A percentile compares a stretch with the other conserved stretches of the same genome.
phyloP scores from a whole-genome alignment of 2,329 filamentous ascomycete species.

The Venturia oleaginea region DNA sequence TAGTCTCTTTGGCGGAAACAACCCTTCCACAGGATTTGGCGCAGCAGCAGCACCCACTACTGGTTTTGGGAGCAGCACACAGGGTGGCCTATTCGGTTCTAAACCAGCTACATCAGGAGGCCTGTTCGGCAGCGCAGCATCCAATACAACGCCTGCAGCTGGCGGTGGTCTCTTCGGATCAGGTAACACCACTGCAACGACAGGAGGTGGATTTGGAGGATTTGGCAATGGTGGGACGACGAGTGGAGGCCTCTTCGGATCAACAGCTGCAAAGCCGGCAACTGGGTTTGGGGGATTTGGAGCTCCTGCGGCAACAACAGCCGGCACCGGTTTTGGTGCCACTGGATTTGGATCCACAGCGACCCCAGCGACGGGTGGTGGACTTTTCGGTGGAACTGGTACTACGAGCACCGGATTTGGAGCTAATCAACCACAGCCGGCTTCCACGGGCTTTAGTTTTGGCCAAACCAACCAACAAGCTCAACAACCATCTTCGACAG shows the following conservation, averaged over 20 bases:
- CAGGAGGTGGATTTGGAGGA: conserved; percentile 15
- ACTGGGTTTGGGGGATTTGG: conserved; percentile 13
- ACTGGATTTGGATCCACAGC: conserved; percentile 30
- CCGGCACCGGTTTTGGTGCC: conserved; percentile 2
- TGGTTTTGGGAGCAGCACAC: conserved; percentile 24
- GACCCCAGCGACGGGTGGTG: conserved; percentile 19
- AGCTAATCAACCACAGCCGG: conserved; percentile 16
- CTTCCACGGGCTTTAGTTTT: conserved; percentile 34
- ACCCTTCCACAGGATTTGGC: conserved; percentile 18
- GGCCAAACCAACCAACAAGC: conserved; percentile 28
- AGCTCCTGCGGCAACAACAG: conserved; percentile 7
- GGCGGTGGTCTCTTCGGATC: conserved; percentile 26
- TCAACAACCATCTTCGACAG: conserved; percentile 27
- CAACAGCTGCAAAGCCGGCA: conserved; percentile 6
- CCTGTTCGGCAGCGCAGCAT: conserved; percentile 20
- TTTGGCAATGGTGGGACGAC: conserved; percentile 6
- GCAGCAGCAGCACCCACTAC: conserved; percentile 13
- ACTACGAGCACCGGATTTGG: conserved; percentile 14
- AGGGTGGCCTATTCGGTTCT: conserved; percentile 23
- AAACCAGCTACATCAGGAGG: conserved; percentile 21
- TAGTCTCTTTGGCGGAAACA: conserved; percentile 28
- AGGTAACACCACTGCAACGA: conserved; percentile 12
- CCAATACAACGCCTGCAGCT: conserved; percentile 20
- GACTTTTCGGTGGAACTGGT: conserved; percentile 22
- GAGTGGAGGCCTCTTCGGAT: conserved; percentile 12